Conservation (phyloP, 2,329 filamentous ascomycete genomes). For the Domatiomyces globalis region DNA sequence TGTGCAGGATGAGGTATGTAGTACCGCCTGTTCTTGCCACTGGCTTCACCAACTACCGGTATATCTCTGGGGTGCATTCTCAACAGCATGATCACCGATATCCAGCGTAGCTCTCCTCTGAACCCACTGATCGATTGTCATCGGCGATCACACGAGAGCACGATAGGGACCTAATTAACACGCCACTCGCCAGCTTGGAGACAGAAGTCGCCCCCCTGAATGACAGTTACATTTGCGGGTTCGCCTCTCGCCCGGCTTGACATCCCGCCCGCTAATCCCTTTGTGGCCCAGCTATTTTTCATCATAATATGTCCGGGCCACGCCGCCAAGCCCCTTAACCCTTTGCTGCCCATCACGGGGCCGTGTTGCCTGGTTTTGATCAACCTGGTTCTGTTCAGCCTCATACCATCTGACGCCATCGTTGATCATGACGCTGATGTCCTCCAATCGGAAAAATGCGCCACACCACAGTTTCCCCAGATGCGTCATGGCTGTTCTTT, state of each 20-base stretch:
- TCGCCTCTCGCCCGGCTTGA: background rate
- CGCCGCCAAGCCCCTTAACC: background rate
- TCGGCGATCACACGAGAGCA: no score
- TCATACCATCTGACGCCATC: background rate
- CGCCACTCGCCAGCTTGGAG: no score
- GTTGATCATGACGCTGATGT: background rate
- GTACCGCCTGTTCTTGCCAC: no score
- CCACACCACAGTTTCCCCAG: background rate
- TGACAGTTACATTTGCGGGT: no score
- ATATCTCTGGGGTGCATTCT: no score
- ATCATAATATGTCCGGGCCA: background rate
- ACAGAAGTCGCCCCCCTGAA: no score
- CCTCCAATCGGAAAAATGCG: background rate
- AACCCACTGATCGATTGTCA: no score
- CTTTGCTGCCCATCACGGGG: background rate
- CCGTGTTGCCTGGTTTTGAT: background rate
- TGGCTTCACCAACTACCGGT: no score
- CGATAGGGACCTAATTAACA: no score
- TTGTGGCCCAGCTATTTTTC: background rate
- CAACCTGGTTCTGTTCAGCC: background rate
- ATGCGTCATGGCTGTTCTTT: background rate
- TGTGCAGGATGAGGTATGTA: no score
- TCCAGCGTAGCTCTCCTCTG: no score
- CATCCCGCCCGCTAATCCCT: background rate
- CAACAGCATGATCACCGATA: no score